Evolutionary conservation across 1,284 basidiomycete genomes (phyloP), one percentile per base, ranked within the genome.

Genomic region (Sanghuangporus sanghuang): DNA sequence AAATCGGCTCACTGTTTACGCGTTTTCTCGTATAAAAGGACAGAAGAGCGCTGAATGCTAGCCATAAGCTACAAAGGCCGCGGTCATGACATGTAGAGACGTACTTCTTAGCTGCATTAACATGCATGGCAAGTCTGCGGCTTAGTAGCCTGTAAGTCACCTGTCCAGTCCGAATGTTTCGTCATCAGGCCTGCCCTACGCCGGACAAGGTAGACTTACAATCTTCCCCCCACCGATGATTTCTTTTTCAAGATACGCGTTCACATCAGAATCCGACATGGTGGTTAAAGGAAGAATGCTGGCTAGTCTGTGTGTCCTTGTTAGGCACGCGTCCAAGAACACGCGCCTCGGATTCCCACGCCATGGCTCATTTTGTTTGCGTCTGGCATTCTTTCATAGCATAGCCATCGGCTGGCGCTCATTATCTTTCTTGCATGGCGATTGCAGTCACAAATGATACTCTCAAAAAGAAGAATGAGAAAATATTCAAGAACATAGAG

Each of bases 131-230:
- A 50, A 89, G 79, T 53, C 81, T 82, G 66, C 87, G 81, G 70
- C 89, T 91, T 58, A 92, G 77, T 3, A 83, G 85, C 42, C 89
- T 81, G 72, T 84, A 92, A 5, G 90, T 91, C 63, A 92, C 87
- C 89, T 91, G 52, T 27, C 50, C 18, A 57, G 52, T 27, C 50
- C 18, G 57, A 40, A 52, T 11, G 57, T 63, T 16, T 64, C 44
- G 61, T 12, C 61, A 46, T 23, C 18, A 32, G 18, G 53, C 16
- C 54, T 60, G 53, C 16, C 54, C 61, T 36, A 18, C 57, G 52
- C 36, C 42, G n/a, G 36, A 21, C 35, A 11, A 50, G 11, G 32
- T 42, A 32, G 21, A 73, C 85, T 44, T 71, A 89, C 89, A 61
- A 90, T 79, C 65, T 81, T 86, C 68, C 79, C 82, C 48, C 85